These are phyloP conservation scores for Kazachstania taianensis DNA, from an alignment of 805 yeast genomes.

Conservation along the genomic window DNA sequence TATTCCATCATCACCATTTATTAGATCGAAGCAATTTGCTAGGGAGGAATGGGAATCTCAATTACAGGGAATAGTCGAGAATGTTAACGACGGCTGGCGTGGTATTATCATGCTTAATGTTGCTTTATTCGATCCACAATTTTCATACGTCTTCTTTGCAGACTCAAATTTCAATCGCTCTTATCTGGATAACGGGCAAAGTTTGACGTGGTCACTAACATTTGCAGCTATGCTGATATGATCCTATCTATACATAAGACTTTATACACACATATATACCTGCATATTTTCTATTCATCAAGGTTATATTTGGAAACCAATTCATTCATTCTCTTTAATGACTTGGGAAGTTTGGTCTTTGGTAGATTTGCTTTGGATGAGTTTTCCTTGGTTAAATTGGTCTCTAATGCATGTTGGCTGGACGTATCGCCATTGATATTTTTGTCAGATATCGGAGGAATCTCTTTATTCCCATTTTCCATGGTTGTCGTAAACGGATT, in stretches of 20 bases:
- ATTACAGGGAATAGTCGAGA: constrained; percentile 35
- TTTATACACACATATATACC: constrained; percentile 1
- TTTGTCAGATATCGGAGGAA: too few species aligned
- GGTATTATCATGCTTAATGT: constrained; percentile 63
- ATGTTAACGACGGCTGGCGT: constrained; percentile 58
- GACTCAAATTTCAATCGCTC: constrained; percentile 40
- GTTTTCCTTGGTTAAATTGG: too few species aligned
- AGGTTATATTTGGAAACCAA: constrained; percentile 21
- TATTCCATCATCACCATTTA: constrained; percentile 52
- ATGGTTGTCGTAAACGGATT: too few species aligned
- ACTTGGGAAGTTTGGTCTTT: constrained; percentile 20
- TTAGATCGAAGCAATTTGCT: constrained; percentile 45
- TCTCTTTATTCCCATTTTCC: too few species aligned
- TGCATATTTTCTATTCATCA: constrained; percentile 1
- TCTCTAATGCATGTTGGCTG: too few species aligned
- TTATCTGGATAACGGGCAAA: constrained; percentile 74
- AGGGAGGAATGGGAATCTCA: constrained; percentile 54
- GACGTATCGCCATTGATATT: too few species aligned
- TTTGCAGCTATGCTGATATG: constrained; percentile 41
- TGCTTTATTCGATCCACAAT: constrained; percentile 61
- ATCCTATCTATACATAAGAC: neutral
- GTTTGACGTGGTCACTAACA: constrained; percentile 77
- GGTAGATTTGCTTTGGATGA: too few species aligned
- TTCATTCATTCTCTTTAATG: constrained; percentile 20
- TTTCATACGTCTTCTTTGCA: constrained; percentile 54